Conservation (phyloP, 768 basidiomycete species). For the Amanita pallidorosea region DNA sequence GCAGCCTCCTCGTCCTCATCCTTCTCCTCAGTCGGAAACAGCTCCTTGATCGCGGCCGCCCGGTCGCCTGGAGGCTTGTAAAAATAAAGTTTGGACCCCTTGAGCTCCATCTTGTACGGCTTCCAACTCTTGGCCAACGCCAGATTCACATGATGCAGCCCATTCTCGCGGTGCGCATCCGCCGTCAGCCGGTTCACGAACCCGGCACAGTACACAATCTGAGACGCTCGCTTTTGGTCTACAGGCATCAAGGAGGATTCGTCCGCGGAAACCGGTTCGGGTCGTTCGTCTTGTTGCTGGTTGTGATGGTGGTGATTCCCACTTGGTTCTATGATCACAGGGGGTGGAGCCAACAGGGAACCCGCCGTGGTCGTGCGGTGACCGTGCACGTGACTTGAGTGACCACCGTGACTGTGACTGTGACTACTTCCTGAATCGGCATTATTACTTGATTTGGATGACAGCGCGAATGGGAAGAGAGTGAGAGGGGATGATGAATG, state of each 20-base stretch:
- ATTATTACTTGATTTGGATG: neutral
- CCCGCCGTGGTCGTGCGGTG: constrained; percentile 12
- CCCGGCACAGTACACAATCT: constrained; percentile 65
- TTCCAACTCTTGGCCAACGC: constrained; percentile 70
- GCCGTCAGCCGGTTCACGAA: constrained; percentile 68
- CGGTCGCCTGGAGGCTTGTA: constrained; percentile 77
- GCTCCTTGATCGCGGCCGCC: constrained; percentile 49
- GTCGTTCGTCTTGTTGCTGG: constrained; percentile 11
- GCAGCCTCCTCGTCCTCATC: constrained; percentile 13
- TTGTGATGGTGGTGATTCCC: neutral
- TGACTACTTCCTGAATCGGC: neutral
- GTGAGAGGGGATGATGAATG: neutral
- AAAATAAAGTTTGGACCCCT: constrained; percentile 78
- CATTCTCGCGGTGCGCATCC: neutral
- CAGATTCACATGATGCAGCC: constrained; percentile 16
- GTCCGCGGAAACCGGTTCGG: neutral
- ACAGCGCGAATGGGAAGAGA: neutral
- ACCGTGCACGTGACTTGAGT: too few relatives aligned
- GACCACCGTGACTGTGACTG: neutral
- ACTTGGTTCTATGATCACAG: constrained; percentile 32
- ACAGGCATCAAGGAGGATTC: constrained; percentile 17
- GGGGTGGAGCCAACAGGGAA: constrained; percentile 30
- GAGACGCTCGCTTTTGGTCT: constrained; percentile 54
- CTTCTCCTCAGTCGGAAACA: constrained; percentile 61
- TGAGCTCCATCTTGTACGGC: constrained; percentile 72